Evolutionary conservation across 805 yeast species (phyloP), one percentile per base, ranked within the genome.

Genomic region (Candida nemodendra): DNA sequence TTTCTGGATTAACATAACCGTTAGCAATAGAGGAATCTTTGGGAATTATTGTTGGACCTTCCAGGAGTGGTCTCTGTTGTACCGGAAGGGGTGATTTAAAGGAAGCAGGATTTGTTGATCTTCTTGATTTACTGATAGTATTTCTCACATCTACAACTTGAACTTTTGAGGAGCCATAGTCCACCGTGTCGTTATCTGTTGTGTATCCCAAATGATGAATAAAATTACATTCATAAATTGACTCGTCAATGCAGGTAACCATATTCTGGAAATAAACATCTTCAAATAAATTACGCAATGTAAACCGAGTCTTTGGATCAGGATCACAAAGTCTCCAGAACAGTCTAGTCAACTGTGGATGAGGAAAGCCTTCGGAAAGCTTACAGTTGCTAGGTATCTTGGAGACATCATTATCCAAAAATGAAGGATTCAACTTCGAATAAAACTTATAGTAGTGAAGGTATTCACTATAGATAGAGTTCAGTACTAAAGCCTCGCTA

Each of bases 291-390:
- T 71, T 68, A 1, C 71, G 67, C 44, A 84, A 51, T 13, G 72
- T 68, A 54, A 78, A 78, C 44, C 95, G 67, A 6, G 74, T 66
- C 2, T 50, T 53, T 0, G 73, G 66, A 17, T 76, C 64, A 3
- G 88, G 87, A 52, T 84, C 89, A 50, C 83, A 76, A 35, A 84
- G 60, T 56, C 84, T 75, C 88, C 90, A 83, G 7, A 86, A 53
- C 7, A 55, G 27, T 26, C 56, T 46, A 6, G 51, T 42, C 12
- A 53, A 38, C 18, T 36, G 38, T 5, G 47, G 41, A 26, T 43
- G 33, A 1, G 52, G 54, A 31, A 56, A 50, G 7, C 47, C 38
- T n/a, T 45, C 43, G 6, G 57, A 39, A 27, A 47, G 48, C 12
- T 79, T 5, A 71, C 63, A 51, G n/a, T 39, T 32, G 67, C 67